Conservation (phyloP, 768 basidiomycete genomes). For the Hygrophoropsis aurantiaca region DNA sequence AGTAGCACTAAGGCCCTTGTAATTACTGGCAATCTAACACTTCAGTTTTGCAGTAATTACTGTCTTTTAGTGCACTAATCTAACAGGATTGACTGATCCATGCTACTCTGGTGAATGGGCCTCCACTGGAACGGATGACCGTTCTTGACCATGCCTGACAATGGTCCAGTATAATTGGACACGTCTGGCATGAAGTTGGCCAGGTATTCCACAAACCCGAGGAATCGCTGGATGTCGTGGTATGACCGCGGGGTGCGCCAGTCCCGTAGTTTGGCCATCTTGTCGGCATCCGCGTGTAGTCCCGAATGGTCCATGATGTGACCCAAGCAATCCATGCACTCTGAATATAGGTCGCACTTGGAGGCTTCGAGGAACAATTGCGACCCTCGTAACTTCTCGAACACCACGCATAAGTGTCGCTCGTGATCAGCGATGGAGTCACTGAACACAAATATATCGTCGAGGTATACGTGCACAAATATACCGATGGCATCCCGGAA, state of each 20-base stretch:
- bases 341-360: conserved; percentile 34
- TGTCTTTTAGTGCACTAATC: too few species aligned
- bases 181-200: conserved; percentile 36
- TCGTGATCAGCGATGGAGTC: conserved; percentile 38
- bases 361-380: conserved; percentile 31
- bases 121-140: conserved; percentile 27
- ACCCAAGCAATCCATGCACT: conserved; percentile 36
- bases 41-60: too few species aligned
- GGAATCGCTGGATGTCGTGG: conserved; percentile 37
- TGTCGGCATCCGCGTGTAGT: conserved; percentile 35
- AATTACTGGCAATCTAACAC: too few species aligned
- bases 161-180: conserved; percentile 28
- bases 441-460: conserved; percentile 43
- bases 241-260: conserved; percentile 35
- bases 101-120: conserved; percentile 25
- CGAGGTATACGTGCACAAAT: conserved; percentile 44
- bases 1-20: too few species aligned
- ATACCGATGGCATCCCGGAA: conserved; percentile 36
- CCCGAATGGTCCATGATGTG: conserved; percentile 40
- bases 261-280: conserved; percentile 29
- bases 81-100: too few species aligned
- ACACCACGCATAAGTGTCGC: conserved; percentile 29
- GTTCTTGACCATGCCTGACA: conserved; percentile 28
- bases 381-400: conserved; percentile 24
- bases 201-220: conserved; percentile 41